These are phyloP conservation scores for Candida dajiaensis DNA, from an alignment of 805 yeast species.

Conservation along the genomic window DNA sequence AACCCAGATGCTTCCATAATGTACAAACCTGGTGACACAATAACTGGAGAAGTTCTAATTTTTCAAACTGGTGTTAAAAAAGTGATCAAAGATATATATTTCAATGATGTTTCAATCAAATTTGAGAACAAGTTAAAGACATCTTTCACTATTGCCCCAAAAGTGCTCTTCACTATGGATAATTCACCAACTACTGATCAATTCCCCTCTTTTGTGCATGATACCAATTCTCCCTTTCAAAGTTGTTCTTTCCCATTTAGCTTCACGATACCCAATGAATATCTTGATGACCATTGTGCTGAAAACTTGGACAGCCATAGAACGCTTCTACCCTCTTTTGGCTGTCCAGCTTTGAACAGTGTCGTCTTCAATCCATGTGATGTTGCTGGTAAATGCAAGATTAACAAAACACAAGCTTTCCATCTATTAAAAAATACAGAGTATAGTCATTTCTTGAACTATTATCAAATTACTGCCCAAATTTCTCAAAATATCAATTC, in stretches of 20 bases:
- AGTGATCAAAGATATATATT: constrained; percentile 11
- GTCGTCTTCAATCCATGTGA: constrained; percentile 11
- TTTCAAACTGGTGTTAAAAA: constrained; percentile 5
- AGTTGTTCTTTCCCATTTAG: constrained; percentile 13
- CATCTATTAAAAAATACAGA: constrained; percentile 3
- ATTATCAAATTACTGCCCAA: constrained; percentile 11
- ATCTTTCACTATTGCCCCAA: background rate
- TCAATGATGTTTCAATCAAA: constrained; percentile 17
- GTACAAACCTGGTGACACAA: constrained; percentile 15
- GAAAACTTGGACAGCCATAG: constrained; percentile 5
- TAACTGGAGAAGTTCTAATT: constrained; percentile 12
- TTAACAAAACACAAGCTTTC: background rate
- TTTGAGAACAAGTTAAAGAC: constrained; percentile 13
- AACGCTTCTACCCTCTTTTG: constrained; percentile 12
- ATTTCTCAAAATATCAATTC: constrained; percentile 12
- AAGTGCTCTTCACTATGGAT: constrained; percentile 14
- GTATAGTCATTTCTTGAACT: constrained; percentile 9
- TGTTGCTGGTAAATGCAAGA: constrained; percentile 14
- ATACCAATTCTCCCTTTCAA: constrained; percentile 7
- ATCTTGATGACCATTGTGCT: constrained; percentile 14
- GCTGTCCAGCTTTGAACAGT: constrained; percentile 15
- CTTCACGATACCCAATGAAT: constrained; percentile 13
- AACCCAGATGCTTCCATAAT: constrained; percentile 1
- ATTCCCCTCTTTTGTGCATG: constrained; percentile 7
- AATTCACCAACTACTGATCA: constrained; percentile 7